These are phyloP conservation scores for Lyophyllum semitale DNA, from an alignment of 768 basidiomycete genomes.

Conservation along the genomic window DNA sequence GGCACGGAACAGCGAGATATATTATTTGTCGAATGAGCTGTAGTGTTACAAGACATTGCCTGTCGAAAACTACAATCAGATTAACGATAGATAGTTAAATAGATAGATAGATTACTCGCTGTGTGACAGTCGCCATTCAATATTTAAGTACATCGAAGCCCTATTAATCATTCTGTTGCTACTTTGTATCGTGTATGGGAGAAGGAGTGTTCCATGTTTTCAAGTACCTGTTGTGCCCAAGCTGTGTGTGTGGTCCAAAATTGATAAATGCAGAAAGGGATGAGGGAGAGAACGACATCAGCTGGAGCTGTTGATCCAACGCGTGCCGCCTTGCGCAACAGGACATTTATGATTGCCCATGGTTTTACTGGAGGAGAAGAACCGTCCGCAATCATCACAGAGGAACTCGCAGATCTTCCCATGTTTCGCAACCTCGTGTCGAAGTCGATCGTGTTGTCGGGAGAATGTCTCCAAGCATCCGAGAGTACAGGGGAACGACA, in stretches of 20 bases:
- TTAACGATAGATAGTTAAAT: too few species aligned
- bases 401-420: constrained; percentile 56
- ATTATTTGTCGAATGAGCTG: too few species aligned
- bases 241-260: too few species aligned
- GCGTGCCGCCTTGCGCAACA: constrained; percentile 46
- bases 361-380: constrained; percentile 55
- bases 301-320: constrained; percentile 44
- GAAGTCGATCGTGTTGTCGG: constrained; percentile 55
- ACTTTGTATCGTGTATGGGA: background rate
- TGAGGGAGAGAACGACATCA: background rate
- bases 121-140: too few species aligned
- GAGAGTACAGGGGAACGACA: constrained; percentile 51
- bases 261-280: background rate
- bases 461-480: constrained; percentile 59
- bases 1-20: too few species aligned
- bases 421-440: constrained; percentile 61
- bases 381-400: constrained; percentile 52
- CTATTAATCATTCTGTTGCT: background rate
- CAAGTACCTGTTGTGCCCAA: background rate
- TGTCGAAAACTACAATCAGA: too few species aligned
- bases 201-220: background rate
- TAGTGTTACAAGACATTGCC: too few species aligned
- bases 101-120: too few species aligned
- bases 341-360: constrained; percentile 59
- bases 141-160: constrained; percentile 41